Evolutionary conservation across 129 eudicot genomes (phyloP), one percentile per base, ranked within the genome.

Genomic region (Solidago caesia): DNA sequence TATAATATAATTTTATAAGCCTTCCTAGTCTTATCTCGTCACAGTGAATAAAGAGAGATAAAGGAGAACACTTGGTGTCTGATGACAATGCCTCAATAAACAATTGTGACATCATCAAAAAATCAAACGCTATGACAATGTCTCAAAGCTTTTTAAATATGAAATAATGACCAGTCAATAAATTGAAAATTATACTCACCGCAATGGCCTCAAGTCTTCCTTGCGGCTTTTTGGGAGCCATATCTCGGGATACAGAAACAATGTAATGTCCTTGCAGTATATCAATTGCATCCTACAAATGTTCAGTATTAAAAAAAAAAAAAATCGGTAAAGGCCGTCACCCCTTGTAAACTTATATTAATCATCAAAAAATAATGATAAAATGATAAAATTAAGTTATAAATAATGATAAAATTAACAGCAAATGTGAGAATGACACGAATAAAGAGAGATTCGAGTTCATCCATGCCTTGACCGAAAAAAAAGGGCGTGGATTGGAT

Each of bases 201-300:
- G 96, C 96, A 75, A 88, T 13, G 44, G 93, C 82, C 76, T 94
- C 96, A 44, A 94, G 73, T 73, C 86, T 91, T 67, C 85, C 84
- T 80, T 84, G 82, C 45, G 84, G 82, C 70, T 83, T 71, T 79
- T 87, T 71, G 10, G 92, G 81, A 63, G 84, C 72, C 87, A 82
- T 80, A 52, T 89, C 90, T 63, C 91, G 87, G 66, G 89, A 75
- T 11, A 85, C 92, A 33, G 97, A 83, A 52, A 90, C 87, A 56
- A 89, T 92, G 71, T 82, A 92, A 72, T 93, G 96, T 72, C 98
- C 98, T 79, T 93, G 98, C 45, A 90, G 66, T 60, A 93, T 78
- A 82, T 93, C 98, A 71, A 85, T 88, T 59, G 98, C 92, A 85
- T 94, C 98, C 98, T 93, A 79, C 62, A 81, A 29, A 29, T 47